A percentile compares a stretch with the other conserved stretches of the same genome.
These are phyloP conservation scores for Eucalyptus marginata DNA, from an alignment of 345 rosid species.

Conservation along the genomic window DNA sequence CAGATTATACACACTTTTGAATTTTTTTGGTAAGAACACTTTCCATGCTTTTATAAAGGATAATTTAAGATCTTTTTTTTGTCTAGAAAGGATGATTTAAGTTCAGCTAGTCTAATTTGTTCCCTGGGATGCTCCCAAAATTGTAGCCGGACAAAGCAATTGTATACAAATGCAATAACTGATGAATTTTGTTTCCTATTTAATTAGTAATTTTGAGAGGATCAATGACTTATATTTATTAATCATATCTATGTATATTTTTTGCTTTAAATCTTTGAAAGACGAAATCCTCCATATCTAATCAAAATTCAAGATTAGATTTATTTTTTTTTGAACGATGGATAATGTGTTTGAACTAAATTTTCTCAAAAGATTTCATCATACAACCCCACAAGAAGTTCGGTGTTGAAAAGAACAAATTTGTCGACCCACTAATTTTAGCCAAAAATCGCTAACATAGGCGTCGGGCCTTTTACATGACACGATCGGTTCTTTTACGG, in stretches of 20 bases:
- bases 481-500: fast-evolving
- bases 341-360: neutral
- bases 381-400: neutral
- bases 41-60: neutral
- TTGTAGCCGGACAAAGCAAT: neutral
- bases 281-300: neutral
- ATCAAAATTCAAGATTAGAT: neutral
- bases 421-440: neutral
- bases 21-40: neutral
- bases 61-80: neutral
- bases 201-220: neutral
- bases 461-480: neutral
- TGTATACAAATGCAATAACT: neutral
- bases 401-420: fast-evolving
- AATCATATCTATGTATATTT: neutral
- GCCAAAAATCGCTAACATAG: fast-evolving
- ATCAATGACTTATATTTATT: neutral
- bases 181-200: neutral
- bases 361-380: neutral
- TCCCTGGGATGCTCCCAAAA: neutral
- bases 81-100: neutral
- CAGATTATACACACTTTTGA: neutral
- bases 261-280: neutral
- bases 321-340: too few relatives aligned
- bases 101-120: neutral